Evolutionary conservation across 2,329 filamentous ascomycete species (phyloP).

Genomic region (Neofusicoccum laricinum): DNA sequence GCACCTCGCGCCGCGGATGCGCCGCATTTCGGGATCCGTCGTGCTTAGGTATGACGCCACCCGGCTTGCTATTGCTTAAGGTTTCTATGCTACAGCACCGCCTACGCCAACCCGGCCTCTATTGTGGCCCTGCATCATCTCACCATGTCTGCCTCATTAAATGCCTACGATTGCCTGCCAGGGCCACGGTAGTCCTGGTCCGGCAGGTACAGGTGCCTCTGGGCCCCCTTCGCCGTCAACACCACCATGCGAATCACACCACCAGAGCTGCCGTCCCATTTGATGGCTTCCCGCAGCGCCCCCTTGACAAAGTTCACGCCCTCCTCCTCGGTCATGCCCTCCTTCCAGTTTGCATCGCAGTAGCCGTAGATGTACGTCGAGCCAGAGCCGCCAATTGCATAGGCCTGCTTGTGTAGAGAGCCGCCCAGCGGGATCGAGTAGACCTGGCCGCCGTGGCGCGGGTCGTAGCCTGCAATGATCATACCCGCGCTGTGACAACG

Average conservation of each 20-base stretch:
- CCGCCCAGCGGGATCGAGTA: constrained; percentile 96
- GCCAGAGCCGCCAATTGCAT: constrained; percentile 92
- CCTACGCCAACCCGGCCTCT: constrained; percentile 7
- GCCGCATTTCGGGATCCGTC: neutral
- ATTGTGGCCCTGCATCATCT: neutral
- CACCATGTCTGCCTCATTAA: neutral
- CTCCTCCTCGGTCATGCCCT: constrained; percentile 89
- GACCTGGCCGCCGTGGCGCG: constrained; percentile 91
- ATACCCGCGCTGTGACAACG: constrained; percentile 70
- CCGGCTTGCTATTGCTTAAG: constrained; percentile 12
- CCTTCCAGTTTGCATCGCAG: constrained; percentile 93
- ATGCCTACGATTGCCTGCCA: constrained; percentile 46
- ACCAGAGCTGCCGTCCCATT: constrained; percentile 98
- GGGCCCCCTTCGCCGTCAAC: constrained; percentile 81
- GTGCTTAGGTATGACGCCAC: constrained; percentile 8
- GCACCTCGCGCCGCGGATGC: constrained; percentile 10
- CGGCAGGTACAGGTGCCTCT: constrained; percentile 92
- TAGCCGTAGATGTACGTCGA: constrained; percentile 99
- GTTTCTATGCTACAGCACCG: constrained; percentile 8
- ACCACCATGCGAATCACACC: constrained; percentile 99
- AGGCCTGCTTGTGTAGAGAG: constrained; percentile 94
- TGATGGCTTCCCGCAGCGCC: constrained; percentile 89
- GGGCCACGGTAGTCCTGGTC: constrained; percentile 78
- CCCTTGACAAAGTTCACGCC: constrained; percentile 92
- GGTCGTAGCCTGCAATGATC: constrained; percentile 98